phyloP scores from a whole-genome alignment of 306 rosid genomes.

The Cyclanthera cordifolia region DNA sequence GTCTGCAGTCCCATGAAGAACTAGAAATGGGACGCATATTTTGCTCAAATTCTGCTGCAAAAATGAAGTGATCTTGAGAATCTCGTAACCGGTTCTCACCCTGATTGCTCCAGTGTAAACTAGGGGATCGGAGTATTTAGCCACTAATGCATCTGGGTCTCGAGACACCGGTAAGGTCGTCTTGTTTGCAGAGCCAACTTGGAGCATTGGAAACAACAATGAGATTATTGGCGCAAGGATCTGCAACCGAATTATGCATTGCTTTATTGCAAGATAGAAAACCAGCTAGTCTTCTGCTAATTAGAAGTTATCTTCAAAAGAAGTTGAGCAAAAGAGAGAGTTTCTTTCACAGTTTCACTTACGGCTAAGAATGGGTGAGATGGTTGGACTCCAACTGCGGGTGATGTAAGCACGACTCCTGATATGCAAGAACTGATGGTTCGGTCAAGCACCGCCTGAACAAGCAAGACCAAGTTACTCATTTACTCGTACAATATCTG shows the following conservation, averaged over 20 bases:
- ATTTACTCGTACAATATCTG: too few species aligned
- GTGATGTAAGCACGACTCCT: constrained; percentile 73
- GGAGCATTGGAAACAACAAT: constrained; percentile 55
- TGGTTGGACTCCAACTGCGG: constrained; percentile 82
- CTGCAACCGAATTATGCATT: constrained; percentile 23
- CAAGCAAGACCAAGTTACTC: background rate
- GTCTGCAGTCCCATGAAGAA: constrained; percentile 81
- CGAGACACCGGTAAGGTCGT: constrained; percentile 49
- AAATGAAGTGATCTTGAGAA: constrained; percentile 46
- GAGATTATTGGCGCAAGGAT: constrained; percentile 65
- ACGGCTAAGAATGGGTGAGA: constrained; percentile 66
- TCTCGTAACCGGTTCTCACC: constrained; percentile 70
- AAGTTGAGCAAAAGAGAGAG: background rate
- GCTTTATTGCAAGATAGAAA: background rate
- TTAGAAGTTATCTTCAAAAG: background rate
- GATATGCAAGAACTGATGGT: constrained; percentile 43
- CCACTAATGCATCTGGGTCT: constrained; percentile 64
- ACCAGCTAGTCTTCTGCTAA: background rate
- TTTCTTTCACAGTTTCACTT: constrained; percentile 14
- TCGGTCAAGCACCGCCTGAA: constrained; percentile 69
- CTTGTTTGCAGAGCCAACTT: constrained; percentile 50
- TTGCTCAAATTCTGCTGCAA: constrained; percentile 61
- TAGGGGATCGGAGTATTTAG: constrained; percentile 78
- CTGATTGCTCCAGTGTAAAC: constrained; percentile 70
- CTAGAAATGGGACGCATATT: constrained; percentile 59